Evolutionary conservation across 805 yeast species (phyloP), one percentile per base, ranked within the genome.

Genomic region (Myxozyma monticola): DNA sequence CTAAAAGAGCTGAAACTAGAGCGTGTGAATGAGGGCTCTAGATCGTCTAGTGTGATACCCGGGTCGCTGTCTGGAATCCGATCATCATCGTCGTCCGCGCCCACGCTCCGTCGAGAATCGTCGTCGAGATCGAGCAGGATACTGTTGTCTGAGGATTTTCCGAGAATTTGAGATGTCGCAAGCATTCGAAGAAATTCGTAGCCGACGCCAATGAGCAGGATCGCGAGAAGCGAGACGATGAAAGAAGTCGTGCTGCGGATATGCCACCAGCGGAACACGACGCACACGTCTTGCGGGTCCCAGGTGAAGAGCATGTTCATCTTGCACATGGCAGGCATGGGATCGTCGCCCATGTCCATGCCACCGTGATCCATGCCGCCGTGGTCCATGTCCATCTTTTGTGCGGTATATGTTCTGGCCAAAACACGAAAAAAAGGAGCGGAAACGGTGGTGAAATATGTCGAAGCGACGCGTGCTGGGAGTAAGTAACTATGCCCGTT

Each of bases 231-330:
- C 1, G 88, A 75, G 6, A 79, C 49, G 1, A 83, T 6, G 42
- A 87, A 75, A 3, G 79, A 81, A 1, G 65, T 36, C 7, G 67
- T 60, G 1, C 83, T 76, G 40, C 71, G 71, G 48, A 87, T 77
- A 58, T 84, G 90, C 95, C 95, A 87, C 86, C 90, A 83, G 51
- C 71, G 68, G 65, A 84, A 84, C 8, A 87, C 75, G 8, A 87
- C 78, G 63, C 95, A 87, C 4, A 85, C 73, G 63, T 85, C 78
- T 42, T 76, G 69, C 69, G 85, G 83, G 56, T 82, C 81, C 90
- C 93, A 87, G 7, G 88, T 84, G 65, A 87, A 84, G 7, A 84
- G 59, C 93, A 85, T 86, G 20, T 34, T 42, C 42, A 41, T 45
- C 33, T 39, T 44, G 36, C 54, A 49, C 33, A n/a, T n/a, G 21